A percentile compares a stretch with the other conserved stretches of the same genome.
Conservation (phyloP, 805 yeast genomes). For the Starmerella apis region DNA sequence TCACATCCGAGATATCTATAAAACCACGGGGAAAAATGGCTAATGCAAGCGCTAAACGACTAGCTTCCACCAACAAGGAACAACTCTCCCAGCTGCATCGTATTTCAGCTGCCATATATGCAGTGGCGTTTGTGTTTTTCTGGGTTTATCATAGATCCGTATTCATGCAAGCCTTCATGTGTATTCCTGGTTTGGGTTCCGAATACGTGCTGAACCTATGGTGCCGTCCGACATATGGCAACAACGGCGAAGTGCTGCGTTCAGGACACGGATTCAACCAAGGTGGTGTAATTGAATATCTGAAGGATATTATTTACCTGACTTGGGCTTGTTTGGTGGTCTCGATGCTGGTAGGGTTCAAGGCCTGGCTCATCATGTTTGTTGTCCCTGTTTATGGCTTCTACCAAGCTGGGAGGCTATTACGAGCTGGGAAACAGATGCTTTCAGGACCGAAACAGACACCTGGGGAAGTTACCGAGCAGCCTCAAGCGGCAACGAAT, state of each 20-base stretch:
- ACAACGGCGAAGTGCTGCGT: constrained; percentile 34
- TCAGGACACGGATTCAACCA: constrained; percentile 56
- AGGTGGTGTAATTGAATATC: constrained; percentile 57
- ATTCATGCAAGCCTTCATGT: constrained; percentile 38
- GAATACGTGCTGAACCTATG: constrained; percentile 47
- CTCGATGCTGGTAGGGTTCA: constrained; percentile 46
- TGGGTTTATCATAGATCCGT: constrained; percentile 39
- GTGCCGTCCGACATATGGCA: constrained; percentile 52
- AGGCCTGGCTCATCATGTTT: constrained; percentile 49
- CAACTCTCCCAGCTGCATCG: constrained; percentile 31
- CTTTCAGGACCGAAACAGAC: constrained; percentile 10
- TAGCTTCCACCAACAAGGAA: constrained; percentile 32
- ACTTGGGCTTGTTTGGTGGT: constrained; percentile 50
- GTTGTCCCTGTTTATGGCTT: constrained; percentile 20
- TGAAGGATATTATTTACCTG: constrained; percentile 59
- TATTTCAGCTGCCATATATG: constrained; percentile 35
- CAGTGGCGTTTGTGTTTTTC: constrained; percentile 34
- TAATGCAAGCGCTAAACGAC: constrained; percentile 37
- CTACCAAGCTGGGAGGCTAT: constrained; percentile 22
- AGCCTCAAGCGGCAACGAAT: not conserved
- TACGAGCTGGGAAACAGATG: constrained; percentile 20
- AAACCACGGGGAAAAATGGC: too few relatives aligned
- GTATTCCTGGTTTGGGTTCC: constrained; percentile 37
- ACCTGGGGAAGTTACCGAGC: not conserved
- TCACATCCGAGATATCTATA: too few relatives aligned